Evolutionary conservation across 1,284 basidiomycete species (phyloP), one percentile per base, ranked within the genome.

Genomic region (Ceratobasidium papillatum): DNA sequence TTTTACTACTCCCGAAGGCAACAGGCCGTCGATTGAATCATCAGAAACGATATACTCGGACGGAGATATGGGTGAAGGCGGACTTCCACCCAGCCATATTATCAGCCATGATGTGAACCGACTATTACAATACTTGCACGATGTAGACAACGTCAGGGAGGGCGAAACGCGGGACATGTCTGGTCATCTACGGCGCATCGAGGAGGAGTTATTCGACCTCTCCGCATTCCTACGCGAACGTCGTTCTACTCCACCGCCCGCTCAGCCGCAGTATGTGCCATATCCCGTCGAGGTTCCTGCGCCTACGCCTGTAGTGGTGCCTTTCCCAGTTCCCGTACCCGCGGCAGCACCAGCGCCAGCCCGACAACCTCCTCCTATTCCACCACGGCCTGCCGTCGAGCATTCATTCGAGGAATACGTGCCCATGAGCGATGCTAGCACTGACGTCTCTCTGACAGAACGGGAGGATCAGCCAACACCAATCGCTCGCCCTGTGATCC

Each of bases 21-120:
- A 87, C 75, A 82, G 80, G 0, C 89, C 87, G 0, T 91, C 91
- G 0, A 86, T 88, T 27, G 85, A 84, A 68, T 84, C 82, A 59
- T 78, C 90, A n/a, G 82, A 85, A 58, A 91, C 90, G 0, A 80
- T 87, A 25, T 81, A 83, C 9, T 85, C 84, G 3, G 80, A 82
- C 25, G 79, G 78, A 12, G 68, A 76, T 7, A 43, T 71, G 22
- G 61, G 56, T 30, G 78, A 77, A 12, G 73, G 62, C 34, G 72
- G 72, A 12, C 32, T 59, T 75, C 84, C 74, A 77, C 79, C 80
- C 77, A 83, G 81, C 78, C 85, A 81, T 80, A 87, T 85, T 74
- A 80, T 91, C 63, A 87, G 86, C 3, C 84, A 87, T n/a, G 91
- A 93, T 78, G 85, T 94, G 30, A 88, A 90, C 77, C 84, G 87